A percentile compares a stretch with the other conserved stretches of the same genome.
Conservation (phyloP, 1,284 basidiomycete species). For the Cryptococcus floricola region DNA sequence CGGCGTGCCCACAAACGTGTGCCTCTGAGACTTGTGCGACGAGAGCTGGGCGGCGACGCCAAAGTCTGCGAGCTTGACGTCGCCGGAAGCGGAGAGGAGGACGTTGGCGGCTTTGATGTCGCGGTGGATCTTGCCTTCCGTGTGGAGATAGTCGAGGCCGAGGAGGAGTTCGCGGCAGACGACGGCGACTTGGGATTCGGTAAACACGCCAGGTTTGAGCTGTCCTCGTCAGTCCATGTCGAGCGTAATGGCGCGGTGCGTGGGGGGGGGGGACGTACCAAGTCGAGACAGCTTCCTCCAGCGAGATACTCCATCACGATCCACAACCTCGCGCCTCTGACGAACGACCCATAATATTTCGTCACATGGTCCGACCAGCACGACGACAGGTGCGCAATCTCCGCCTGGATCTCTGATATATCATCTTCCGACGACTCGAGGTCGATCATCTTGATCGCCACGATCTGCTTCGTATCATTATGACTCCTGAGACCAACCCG, state of each 20-base stretch:
- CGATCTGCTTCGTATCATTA: conserved; percentile 86
- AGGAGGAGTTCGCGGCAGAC: conserved; percentile 87
- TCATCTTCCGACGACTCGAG: conserved; percentile 77
- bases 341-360: conserved; percentile 93
- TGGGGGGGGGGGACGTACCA: conserved; percentile 50
- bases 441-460: conserved; percentile 98
- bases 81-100: conserved; percentile 80
- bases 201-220: conserved; percentile 84
- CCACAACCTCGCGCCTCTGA: conserved; percentile 96
- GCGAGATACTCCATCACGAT: conserved; percentile 99
- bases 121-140: conserved; percentile 91
- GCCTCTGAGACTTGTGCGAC: conserved; percentile 82
- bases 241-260: no score
- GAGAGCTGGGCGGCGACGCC: conserved; percentile 91
- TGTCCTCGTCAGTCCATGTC: conserved; percentile 16
- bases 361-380: conserved; percentile 96
- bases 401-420: conserved; percentile 94
- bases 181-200: conserved; percentile 89
- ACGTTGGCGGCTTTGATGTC: conserved; percentile 99
- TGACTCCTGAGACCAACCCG: conserved; percentile 59
- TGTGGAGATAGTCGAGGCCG: conserved; percentile 92
- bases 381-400: conserved; percentile 91
- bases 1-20: conserved; percentile 91
- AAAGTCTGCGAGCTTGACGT: conserved; percentile 97
- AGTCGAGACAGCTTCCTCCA: conserved; percentile 94